phyloP scores from a whole-genome alignment of 805 yeast genomes.

The Candida quercuum region DNA sequence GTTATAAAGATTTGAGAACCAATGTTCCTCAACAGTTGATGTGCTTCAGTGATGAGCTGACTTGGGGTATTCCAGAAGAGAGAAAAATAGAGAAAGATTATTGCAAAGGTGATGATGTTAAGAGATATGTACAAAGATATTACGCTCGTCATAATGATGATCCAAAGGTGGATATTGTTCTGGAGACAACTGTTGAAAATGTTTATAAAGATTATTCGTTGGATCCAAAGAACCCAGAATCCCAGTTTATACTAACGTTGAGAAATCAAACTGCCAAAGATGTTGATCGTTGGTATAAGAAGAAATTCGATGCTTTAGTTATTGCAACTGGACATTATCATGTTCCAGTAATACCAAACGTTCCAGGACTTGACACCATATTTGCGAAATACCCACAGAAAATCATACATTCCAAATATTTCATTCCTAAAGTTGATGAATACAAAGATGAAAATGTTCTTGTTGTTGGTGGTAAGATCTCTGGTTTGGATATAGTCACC shows the following conservation, averaged over 20 bases:
- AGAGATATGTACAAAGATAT: slow-evolving; percentile 44
- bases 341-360: slow-evolving; percentile 44
- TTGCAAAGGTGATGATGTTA: slow-evolving; percentile 43
- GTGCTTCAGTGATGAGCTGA: slow-evolving; percentile 32
- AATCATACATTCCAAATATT: slow-evolving; percentile 24
- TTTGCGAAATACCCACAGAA: slow-evolving; percentile 3
- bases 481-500: slow-evolving; percentile 51
- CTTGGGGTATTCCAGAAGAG: slow-evolving; percentile 23
- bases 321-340: slow-evolving; percentile 53
- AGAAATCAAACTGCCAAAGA: slow-evolving; percentile 16
- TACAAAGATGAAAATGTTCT: slow-evolving; percentile 32
- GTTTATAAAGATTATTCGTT: slow-evolving; percentile 14
- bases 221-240: not conserved
- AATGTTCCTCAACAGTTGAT: slow-evolving; percentile 34
- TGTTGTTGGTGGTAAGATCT: slow-evolving; percentile 62
- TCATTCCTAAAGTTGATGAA: slow-evolving; percentile 13
- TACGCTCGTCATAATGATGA: slow-evolving; percentile 21
- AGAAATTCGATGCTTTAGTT: slow-evolving; percentile 33
- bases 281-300: slow-evolving; percentile 33
- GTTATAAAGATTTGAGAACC: slow-evolving; percentile 24
- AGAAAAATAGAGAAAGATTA: slow-evolving; percentile 35
- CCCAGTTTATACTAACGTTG: slow-evolving; percentile 21
- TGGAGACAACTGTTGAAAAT: slow-evolving; percentile 31
- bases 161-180: slow-evolving; percentile 11
- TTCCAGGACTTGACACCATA: slow-evolving; percentile 35